Base-by-base conservation (phyloP, 2,329 filamentous ascomycete species). In the Dactylellina leptospora region DNA sequence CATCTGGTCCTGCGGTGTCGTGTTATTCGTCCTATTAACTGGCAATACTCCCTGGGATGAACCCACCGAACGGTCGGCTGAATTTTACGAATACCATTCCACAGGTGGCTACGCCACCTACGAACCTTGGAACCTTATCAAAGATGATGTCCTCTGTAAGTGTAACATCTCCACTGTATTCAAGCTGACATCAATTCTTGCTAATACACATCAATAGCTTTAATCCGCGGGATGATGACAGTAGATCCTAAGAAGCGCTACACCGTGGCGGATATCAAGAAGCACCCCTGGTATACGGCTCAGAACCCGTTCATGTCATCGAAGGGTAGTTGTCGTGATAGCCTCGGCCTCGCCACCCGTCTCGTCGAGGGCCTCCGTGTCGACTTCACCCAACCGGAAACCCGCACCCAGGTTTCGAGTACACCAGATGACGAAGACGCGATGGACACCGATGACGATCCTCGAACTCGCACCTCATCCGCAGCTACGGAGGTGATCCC, bases 41-140 rank as follows among this genome's bases (percentile, higher is more conserved):
- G 95, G 95, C 8, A 99, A 99, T 78, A 99, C 95, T 1, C 95
- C 95, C 0, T 99, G 95, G 95, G 95, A 97, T 78, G 91, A 95
- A 78, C 95, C 95, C 0, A 93, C 92, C 1, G 82, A 85, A 33
- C 85, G 87, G 64, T 97, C 92, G 79, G 96, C 91, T 83, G 95
- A 99, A 80, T 99, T 90, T 76, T 86, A 90, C 76, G 92, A 97
- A 80, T 99, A 96, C 78, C 83, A 90, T 40, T 86, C 87, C 68
- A 91, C 87, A 1, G 88, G 89, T 56, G 91, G 92, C n/a, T 87
- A 88, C 74, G 93, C 91, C 74, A 86, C 86, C 1, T 95, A 99
- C 78, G 88, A 91, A 61, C 83, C 97, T 1, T 99, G 95, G 95
- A 82, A 87, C 74, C 87, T 88, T 62, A 81, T 97, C 18, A 93